These are phyloP conservation scores for Ochetophila trinervis DNA, from an alignment of 306 rosid genomes.

Conservation along the genomic window DNA sequence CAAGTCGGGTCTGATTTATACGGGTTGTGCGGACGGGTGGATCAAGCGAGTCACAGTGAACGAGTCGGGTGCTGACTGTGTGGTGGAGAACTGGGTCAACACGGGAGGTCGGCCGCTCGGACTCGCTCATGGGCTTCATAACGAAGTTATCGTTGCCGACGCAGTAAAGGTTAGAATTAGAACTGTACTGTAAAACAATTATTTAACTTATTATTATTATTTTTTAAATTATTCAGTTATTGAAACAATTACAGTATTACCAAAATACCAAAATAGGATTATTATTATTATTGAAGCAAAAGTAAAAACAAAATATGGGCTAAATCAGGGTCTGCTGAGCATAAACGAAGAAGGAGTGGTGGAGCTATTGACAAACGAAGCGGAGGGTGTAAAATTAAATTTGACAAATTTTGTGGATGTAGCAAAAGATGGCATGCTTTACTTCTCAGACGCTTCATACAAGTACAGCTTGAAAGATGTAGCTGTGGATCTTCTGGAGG, in stretches of 20 bases:
- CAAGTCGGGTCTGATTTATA: conserved; percentile 46
- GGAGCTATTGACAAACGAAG: conserved; percentile 46
- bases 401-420: conserved; percentile 56
- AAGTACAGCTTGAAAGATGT: conserved; percentile 37
- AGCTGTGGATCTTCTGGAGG: conserved; percentile 38
- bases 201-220: too few species aligned
- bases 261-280: too few species aligned
- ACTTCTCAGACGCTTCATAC: conserved; percentile 67
- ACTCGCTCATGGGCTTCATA: conserved; percentile 34
- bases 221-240: too few species aligned
- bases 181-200: too few species aligned
- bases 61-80: conserved; percentile 47
- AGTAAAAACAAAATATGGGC: too few species aligned
- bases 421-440: conserved; percentile 56
- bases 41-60: conserved; percentile 53
- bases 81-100: conserved; percentile 58
- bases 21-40: conserved; percentile 83
- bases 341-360: conserved; percentile 40
- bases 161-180: conserved; percentile 43
- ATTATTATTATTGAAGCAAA: too few species aligned
- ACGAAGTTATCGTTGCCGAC: conserved; percentile 45
- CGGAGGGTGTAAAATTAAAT: conserved; percentile 53
- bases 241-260: too few species aligned
- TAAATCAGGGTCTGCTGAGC: conserved; percentile 58
- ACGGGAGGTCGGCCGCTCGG: conserved; percentile 88